Conservation (phyloP, 1,284 basidiomycete genomes). For the Ceratobasidium sp. region DNA sequence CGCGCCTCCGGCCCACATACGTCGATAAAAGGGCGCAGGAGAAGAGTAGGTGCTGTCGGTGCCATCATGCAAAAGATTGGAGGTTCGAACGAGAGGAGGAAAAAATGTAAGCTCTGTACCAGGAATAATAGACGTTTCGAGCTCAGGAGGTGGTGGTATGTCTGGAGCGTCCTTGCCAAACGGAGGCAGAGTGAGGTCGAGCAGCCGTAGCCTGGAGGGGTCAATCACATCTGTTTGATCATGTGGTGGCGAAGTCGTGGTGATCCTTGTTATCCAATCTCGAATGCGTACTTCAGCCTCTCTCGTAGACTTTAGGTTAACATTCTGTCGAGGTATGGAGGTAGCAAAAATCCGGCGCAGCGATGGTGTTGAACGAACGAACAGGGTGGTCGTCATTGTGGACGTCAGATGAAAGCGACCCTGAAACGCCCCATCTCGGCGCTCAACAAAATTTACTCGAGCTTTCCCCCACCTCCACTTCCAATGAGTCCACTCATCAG, state of each 20-base stretch:
- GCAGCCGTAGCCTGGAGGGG: conserved; percentile 22
- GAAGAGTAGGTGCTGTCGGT: conserved; percentile 80
- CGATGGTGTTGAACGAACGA: background rate
- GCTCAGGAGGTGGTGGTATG: conserved; percentile 6
- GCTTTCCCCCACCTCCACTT: background rate
- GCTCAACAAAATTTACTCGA: conserved; percentile 44
- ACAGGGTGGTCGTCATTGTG: conserved; percentile 2
- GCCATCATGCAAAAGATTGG: conserved; percentile 73
- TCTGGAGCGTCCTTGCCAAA: background rate
- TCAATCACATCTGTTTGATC: conserved; percentile 38
- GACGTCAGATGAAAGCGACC: conserved; percentile 11
- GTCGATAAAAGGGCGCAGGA: conserved; percentile 77
- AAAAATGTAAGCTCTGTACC: conserved; percentile 75
- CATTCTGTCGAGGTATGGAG: background rate
- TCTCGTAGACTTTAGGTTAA: conserved; percentile 11
- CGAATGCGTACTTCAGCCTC: conserved; percentile 12
- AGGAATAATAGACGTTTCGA: conserved; percentile 2
- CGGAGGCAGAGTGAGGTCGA: conserved; percentile 34
- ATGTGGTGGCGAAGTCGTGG: background rate
- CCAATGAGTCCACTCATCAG: conserved; percentile 61
- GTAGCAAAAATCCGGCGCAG: conserved; percentile 5
- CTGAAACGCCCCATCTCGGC: conserved; percentile 32
- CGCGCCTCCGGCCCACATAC: conserved; percentile 88
- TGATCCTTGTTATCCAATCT: conserved; percentile 30
- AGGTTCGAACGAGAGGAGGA: conserved; percentile 73